These are phyloP conservation scores for Rubia occidens DNA, from an alignment of 305 asterid species.

Conservation along the genomic window DNA sequence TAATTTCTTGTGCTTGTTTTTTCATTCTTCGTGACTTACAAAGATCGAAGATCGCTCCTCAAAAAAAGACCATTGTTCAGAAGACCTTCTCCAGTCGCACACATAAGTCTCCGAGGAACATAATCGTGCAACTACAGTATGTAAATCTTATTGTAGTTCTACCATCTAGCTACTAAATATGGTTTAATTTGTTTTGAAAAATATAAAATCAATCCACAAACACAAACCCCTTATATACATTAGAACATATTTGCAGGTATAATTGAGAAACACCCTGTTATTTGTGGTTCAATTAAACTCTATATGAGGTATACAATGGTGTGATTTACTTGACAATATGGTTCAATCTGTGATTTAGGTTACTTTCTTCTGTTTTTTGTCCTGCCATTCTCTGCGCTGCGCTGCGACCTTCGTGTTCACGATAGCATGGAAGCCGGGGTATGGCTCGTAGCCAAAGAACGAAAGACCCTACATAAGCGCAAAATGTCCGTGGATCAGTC, in stretches of 20 bases:
- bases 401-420: slow-evolving; percentile 51
- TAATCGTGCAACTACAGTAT: too few species aligned
- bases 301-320: not conserved
- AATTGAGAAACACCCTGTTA: not conserved
- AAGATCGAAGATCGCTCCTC: too few species aligned
- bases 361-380: slow-evolving; percentile 47
- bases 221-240: not conserved
- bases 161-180: too few species aligned
- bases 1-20: too few species aligned
- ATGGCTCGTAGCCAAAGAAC: slow-evolving; percentile 63
- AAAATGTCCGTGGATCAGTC: not conserved
- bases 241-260: not conserved
- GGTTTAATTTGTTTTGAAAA: too few species aligned
- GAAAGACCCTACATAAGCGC: slow-evolving; percentile 40
- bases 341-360: slow-evolving; percentile 19
- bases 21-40: too few species aligned
- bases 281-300: not conserved
- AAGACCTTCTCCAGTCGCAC: too few species aligned
- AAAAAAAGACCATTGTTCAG: too few species aligned
- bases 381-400: slow-evolving; percentile 62
- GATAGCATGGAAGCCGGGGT: slow-evolving; percentile 60
- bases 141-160: too few species aligned
- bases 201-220: not conserved
- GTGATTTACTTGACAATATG: not conserved
- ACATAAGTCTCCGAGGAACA: too few species aligned